A percentile compares a stretch with the other conserved stretches of the same genome.
These are phyloP conservation scores for Penicillium sclerotigenum DNA, from an alignment of 2,329 filamentous ascomycete genomes.

Conservation along the genomic window DNA sequence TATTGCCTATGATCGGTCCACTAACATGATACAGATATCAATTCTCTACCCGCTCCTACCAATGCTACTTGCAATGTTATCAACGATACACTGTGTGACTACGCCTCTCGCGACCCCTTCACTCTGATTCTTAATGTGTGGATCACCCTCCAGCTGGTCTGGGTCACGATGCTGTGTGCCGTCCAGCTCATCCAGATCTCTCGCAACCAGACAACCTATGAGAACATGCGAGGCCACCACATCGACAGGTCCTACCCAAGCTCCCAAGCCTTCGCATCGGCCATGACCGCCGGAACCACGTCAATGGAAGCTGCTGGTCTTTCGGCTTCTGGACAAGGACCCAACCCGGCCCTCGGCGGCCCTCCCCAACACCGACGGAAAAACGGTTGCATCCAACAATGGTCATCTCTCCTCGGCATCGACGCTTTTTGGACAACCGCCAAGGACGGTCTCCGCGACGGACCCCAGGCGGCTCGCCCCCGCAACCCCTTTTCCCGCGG, in stretches of 20 bases:
- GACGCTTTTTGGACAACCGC: conserved; percentile 94
- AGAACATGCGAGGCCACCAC: conserved; percentile 84
- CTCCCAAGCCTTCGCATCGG: conserved; percentile 58
- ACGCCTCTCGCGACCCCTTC: conserved; percentile 78
- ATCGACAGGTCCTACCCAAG: conserved; percentile 54
- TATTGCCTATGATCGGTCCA: not conserved
- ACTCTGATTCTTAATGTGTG: conserved; percentile 76
- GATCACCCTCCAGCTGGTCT: conserved; percentile 79
- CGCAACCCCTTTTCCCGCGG: conserved; percentile 84
- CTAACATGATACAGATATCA: conserved; percentile 55
- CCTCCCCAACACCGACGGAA: conserved; percentile 48
- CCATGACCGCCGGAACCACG: conserved; percentile 69
- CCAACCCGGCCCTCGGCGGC: conserved; percentile 54
- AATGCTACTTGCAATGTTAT: conserved; percentile 67
- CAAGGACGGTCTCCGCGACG: conserved; percentile 63
- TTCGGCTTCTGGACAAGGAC: conserved; percentile 62
- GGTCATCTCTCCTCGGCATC: conserved; percentile 80
- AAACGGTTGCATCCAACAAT: conserved; percentile 69
- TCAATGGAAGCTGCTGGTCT: conserved; percentile 67
- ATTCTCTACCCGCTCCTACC: conserved; percentile 53
- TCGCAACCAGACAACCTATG: conserved; percentile 90
- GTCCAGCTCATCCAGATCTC: conserved; percentile 93
- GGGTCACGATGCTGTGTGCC: conserved; percentile 95
- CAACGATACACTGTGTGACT: conserved; percentile 68
- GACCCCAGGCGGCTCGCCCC: conserved; percentile 48